Percentiles rank a stretch among this genome's conserved stretches.
Evolutionary conservation across 2,329 filamentous ascomycete species (phyloP).

Genomic region (Diplodia mutila): DNA sequence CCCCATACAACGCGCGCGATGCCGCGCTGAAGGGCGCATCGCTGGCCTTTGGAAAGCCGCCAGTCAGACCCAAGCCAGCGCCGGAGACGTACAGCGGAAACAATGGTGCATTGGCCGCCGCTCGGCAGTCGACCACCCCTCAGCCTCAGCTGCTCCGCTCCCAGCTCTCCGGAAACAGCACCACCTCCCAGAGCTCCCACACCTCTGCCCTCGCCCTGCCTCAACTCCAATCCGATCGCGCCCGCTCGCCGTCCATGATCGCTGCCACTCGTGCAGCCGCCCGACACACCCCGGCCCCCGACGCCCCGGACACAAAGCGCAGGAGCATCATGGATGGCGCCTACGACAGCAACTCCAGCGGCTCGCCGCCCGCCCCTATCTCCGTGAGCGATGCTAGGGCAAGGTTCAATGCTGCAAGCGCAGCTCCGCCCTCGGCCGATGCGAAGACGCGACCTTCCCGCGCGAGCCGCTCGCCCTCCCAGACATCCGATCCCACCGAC

Average conservation of each 20-base stretch:
- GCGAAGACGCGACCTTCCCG: not conserved
- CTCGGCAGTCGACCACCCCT: slow-evolving; percentile 30
- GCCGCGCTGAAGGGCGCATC: slow-evolving; percentile 56
- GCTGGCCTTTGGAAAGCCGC: slow-evolving; percentile 52
- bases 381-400: not conserved
- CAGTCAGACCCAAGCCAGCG: slow-evolving; percentile 46
- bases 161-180: slow-evolving; percentile 22
- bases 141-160: slow-evolving; percentile 17
- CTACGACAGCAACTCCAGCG: slow-evolving; percentile 3
- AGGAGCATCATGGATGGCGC: not conserved
- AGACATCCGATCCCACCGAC: slow-evolving; percentile 49
- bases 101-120: slow-evolving; percentile 52
- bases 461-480: not conserved
- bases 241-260: slow-evolving; percentile 62
- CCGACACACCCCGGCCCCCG: slow-evolving; percentile 56
- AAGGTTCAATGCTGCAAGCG: not conserved
- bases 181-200: not conserved
- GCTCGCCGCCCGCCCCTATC: not conserved
- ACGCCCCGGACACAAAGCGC: not conserved
- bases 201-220: slow-evolving; percentile 34
- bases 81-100: slow-evolving; percentile 44
- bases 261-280: slow-evolving; percentile 66
- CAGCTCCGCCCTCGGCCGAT: not conserved
- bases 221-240: slow-evolving; percentile 34
- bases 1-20: slow-evolving; percentile 43